These are phyloP conservation scores for Saccharum spontaneum DNA, from an alignment of 176 grass and related monocot genomes.

Conservation along the genomic window DNA sequence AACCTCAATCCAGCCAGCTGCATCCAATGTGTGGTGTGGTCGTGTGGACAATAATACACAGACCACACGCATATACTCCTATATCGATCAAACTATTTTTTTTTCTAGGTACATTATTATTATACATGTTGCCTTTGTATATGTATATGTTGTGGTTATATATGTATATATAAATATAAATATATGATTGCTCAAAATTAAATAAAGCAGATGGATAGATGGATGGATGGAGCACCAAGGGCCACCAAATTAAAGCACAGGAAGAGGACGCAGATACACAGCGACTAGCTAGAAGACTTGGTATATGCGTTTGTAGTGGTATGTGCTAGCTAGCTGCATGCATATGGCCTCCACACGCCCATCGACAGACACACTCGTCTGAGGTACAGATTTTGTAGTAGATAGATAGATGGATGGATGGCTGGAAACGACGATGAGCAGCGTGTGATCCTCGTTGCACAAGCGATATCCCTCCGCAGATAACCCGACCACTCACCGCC, in stretches of 20 bases:
- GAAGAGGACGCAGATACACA: neutral
- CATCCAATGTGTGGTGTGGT: neutral
- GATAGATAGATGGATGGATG: neutral
- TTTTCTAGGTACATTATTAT: too few relatives aligned
- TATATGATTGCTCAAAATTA: too few relatives aligned
- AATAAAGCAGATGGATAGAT: neutral
- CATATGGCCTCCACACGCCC: slow-evolving; percentile 23
- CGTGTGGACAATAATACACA: neutral
- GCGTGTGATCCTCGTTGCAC: slow-evolving; percentile 49
- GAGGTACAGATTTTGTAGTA: too few relatives aligned
- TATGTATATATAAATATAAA: too few relatives aligned
- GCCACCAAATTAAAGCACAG: neutral
- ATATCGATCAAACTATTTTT: too few relatives aligned
- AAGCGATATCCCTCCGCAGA: slow-evolving; percentile 34
- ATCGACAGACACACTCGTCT: neutral
- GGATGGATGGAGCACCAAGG: neutral
- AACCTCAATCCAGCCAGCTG: neutral
- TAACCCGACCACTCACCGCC: slow-evolving; percentile 17
- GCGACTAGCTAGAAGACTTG: neutral
- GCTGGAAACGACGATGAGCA: slow-evolving; percentile 31
- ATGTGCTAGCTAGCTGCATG: neutral
- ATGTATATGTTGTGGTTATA: too few relatives aligned
- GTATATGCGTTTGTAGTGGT: too few relatives aligned
- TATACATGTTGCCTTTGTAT: too few relatives aligned
- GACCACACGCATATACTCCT: too few relatives aligned